Conservation (phyloP, 441 rosid genomes). For the Croton laevigatus region DNA sequence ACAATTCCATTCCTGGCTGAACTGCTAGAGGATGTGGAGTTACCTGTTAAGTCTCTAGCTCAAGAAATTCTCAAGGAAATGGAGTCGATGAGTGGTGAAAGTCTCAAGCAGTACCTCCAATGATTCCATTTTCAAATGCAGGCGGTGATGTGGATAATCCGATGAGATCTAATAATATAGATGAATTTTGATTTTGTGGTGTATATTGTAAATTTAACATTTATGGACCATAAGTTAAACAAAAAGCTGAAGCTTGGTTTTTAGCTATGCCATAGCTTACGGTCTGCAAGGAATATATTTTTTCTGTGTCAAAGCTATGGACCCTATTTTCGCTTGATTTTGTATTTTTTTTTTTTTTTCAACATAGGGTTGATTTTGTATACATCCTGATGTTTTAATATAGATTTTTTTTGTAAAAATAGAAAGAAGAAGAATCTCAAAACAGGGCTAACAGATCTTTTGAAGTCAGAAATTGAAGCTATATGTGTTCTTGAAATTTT, state of each 20-base stretch:
- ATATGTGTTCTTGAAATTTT: too few species aligned
- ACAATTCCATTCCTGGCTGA: slow-evolving; percentile 93
- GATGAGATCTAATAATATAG: too few species aligned
- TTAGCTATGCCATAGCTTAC: not conserved
- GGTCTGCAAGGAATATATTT: not conserved
- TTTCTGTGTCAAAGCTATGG: not conserved
- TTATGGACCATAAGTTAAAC: slow-evolving; percentile 14
- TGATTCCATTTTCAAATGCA: slow-evolving; percentile 28
- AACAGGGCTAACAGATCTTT: too few species aligned
- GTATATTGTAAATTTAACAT: slow-evolving; percentile 18
- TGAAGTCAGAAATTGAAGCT: too few species aligned
- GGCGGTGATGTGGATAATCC: not conserved
- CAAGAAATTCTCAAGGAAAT: slow-evolving; percentile 85
- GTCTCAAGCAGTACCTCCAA: slow-evolving; percentile 56
- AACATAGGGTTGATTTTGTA: not conserved
- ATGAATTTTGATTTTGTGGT: not conserved
- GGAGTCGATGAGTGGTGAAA: slow-evolving; percentile 94
- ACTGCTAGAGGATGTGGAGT: slow-evolving; percentile 82
- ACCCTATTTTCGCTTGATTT: not conserved
- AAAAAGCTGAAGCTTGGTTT: slow-evolving; percentile 14
- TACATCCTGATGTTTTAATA: not conserved
- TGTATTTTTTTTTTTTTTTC: too few species aligned
- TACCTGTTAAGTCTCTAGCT: slow-evolving; percentile 74
- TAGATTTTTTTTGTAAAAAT: too few species aligned
- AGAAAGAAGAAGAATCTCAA: too few species aligned